A percentile compares a stretch with the other conserved stretches of the same genome.
Evolutionary conservation across 805 yeast genomes (phyloP).

Genomic region (Pichia thaimueangensis): DNA sequence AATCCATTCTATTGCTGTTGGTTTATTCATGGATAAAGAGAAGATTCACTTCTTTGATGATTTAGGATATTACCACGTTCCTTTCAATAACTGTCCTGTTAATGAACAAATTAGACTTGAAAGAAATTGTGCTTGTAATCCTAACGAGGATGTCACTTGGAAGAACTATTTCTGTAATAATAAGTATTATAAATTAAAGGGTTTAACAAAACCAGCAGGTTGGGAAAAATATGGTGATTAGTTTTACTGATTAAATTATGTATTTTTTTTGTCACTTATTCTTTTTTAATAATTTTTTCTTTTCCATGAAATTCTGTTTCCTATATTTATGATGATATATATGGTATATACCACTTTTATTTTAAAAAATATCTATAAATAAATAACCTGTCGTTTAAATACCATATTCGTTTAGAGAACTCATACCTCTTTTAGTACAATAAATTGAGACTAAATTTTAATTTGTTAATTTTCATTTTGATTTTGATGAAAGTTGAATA

Average conservation of each 20-base stretch:
- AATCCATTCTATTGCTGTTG: slow-evolving; percentile 81
- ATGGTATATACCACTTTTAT: too few relatives aligned
- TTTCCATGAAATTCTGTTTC: too few relatives aligned
- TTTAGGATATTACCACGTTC: slow-evolving; percentile 79
- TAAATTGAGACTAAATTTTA: too few relatives aligned
- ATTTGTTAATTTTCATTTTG: too few relatives aligned
- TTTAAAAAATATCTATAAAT: too few relatives aligned
- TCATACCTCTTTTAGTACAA: too few relatives aligned
- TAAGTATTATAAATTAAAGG: slow-evolving; percentile 51
- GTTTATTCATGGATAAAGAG: slow-evolving; percentile 65
- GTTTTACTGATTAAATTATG: not conserved
- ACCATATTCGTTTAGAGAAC: too few relatives aligned
- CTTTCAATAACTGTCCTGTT: slow-evolving; percentile 76
- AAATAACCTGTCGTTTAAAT: too few relatives aligned
- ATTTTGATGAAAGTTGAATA: too few relatives aligned
- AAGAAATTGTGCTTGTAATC: slow-evolving; percentile 69
- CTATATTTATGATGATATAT: too few relatives aligned
- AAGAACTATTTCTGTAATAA: slow-evolving; percentile 65
- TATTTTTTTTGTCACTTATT: not conserved
- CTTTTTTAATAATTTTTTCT: not conserved
- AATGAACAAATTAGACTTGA: slow-evolving; percentile 49
- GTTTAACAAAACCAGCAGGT: slow-evolving; percentile 54
- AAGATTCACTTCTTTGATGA: slow-evolving; percentile 77
- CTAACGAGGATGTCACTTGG: slow-evolving; percentile 71
- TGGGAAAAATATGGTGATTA: slow-evolving; percentile 57